Conservation (phyloP, 352 stramenopile genomes). For the Nothophytophthora sp. region DNA sequence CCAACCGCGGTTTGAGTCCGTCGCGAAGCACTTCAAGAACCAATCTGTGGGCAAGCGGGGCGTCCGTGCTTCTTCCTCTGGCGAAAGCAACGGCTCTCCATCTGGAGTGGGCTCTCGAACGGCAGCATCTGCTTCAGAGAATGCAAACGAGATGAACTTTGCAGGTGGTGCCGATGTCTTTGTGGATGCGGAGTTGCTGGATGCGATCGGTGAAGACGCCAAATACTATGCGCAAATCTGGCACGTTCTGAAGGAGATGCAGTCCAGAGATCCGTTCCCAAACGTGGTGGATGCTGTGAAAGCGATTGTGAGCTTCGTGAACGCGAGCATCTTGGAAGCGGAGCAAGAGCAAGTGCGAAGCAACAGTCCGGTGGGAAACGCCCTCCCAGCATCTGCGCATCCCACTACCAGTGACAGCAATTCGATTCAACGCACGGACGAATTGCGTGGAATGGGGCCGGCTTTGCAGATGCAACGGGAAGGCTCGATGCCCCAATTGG, state of each 20-base stretch:
- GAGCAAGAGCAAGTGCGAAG: slow-evolving; percentile 52
- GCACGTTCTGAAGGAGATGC: slow-evolving; percentile 80
- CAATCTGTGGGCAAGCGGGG: slow-evolving; percentile 29
- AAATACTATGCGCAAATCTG: slow-evolving; percentile 89
- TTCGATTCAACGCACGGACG: slow-evolving; percentile 9
- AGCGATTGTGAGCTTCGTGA: slow-evolving; percentile 64
- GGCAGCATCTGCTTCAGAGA: slow-evolving; percentile 5
- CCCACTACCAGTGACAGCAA: slow-evolving; percentile 19
- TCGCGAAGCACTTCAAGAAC: slow-evolving; percentile 83
- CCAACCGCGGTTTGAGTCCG: slow-evolving; percentile 79
- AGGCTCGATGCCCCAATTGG: slow-evolving; percentile 29
- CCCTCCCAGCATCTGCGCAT: slow-evolving; percentile 26
- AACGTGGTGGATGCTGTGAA: slow-evolving; percentile 64
- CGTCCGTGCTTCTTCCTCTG: background rate
- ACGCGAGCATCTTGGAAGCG: slow-evolving; percentile 52
- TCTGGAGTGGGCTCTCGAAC: slow-evolving; percentile 7
- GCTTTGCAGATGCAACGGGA: slow-evolving; percentile 37
- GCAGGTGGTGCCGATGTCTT: slow-evolving; percentile 25
- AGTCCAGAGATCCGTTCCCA: slow-evolving; percentile 89
- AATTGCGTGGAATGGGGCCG: slow-evolving; percentile 7
- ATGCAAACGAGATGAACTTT: slow-evolving; percentile 13
- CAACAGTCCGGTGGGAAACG: slow-evolving; percentile 26
- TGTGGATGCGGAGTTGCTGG: slow-evolving; percentile 43
- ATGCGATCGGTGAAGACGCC: slow-evolving; percentile 55
- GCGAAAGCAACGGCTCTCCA: slow-evolving; percentile 2